These are phyloP conservation scores for Prunus yedoensis DNA, from an alignment of 331 rosid species.

Conservation along the genomic window DNA sequence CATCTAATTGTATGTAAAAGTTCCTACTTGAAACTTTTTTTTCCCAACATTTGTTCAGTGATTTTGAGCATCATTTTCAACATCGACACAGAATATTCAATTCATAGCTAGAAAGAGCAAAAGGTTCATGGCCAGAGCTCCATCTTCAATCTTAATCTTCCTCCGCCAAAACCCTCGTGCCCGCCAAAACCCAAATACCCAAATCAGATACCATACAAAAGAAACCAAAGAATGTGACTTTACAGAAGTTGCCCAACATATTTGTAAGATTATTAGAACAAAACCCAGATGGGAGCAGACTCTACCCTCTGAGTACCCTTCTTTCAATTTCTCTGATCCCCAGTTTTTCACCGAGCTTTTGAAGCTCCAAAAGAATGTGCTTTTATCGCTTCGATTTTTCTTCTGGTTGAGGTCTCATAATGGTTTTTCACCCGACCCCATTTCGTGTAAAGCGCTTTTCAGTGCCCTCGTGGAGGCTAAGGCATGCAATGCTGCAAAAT, in stretches of 20 bases:
- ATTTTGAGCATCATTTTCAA: neutral
- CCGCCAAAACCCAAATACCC: conserved; percentile 21
- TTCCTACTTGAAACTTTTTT: neutral
- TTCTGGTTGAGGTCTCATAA: conserved; percentile 52
- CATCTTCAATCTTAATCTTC: conserved; percentile 19
- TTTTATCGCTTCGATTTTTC: conserved; percentile 71
- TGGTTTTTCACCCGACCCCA: conserved; percentile 44
- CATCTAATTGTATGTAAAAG: conserved; percentile 5
- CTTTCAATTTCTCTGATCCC: conserved; percentile 55
- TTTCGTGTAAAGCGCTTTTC: conserved; percentile 49
- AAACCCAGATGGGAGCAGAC: conserved; percentile 71
- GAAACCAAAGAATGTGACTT: conserved; percentile 40
- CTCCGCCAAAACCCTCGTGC: conserved; percentile 34
- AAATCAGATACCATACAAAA: conserved; percentile 39
- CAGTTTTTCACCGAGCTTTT: conserved; percentile 42
- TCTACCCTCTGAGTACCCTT: conserved; percentile 55
- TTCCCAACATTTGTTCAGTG: neutral
- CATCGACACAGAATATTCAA: neutral
- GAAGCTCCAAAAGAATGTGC: conserved; percentile 49
- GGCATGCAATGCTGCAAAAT: conserved; percentile 54
- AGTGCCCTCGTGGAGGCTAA: conserved; percentile 54
- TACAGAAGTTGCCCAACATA: conserved; percentile 34
- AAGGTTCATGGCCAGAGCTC: conserved; percentile 27
- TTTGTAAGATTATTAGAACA: conserved; percentile 53
- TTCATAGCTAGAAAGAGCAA: neutral